Conservation (phyloP, 2,329 filamentous ascomycete genomes). For the Camillea tinctor region DNA sequence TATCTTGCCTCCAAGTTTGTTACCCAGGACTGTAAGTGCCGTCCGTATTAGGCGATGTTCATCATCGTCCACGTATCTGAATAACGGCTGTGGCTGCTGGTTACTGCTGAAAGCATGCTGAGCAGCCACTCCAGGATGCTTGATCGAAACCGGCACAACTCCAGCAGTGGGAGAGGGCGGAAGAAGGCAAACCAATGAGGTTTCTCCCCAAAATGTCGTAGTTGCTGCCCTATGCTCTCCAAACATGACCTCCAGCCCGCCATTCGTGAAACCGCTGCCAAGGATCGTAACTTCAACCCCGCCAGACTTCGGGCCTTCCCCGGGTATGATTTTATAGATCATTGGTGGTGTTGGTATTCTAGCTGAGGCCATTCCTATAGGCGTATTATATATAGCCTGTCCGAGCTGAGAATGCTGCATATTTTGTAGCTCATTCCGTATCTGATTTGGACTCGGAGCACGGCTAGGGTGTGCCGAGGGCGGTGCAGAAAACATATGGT, state of each 20-base stretch:
- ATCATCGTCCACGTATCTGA: conserved; percentile 73
- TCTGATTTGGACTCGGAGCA: conserved; percentile 66
- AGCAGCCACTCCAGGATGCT: conserved; percentile 40
- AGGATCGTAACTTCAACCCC: conserved; percentile 86
- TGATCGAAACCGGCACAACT: conserved; percentile 69
- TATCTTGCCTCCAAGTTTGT: conserved; percentile 63
- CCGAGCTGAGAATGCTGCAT: conserved; percentile 42
- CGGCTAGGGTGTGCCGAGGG: conserved; percentile 73
- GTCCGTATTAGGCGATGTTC: conserved; percentile 68
- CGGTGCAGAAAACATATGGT: conserved; percentile 69
- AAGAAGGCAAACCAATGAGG: conserved; percentile 75
- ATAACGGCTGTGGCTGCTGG: conserved; percentile 45
- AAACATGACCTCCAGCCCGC: conserved; percentile 78
- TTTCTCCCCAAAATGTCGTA: conserved; percentile 78
- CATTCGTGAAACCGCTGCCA: conserved; percentile 75
- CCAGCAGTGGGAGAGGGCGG: conserved; percentile 69
- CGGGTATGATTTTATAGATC: conserved; percentile 81
- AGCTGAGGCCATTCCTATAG: conserved; percentile 49
- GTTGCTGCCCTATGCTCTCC: conserved; percentile 64
- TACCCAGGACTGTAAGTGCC: conserved; percentile 62
- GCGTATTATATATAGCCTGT: conserved; percentile 47
- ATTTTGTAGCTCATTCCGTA: conserved; percentile 46
- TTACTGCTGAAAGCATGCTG: conserved; percentile 38
- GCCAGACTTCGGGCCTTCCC: conserved; percentile 76
- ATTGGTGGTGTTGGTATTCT: conserved; percentile 49